Conservation (phyloP, 768 basidiomycete species). For the Tephrocybe sp. region DNA sequence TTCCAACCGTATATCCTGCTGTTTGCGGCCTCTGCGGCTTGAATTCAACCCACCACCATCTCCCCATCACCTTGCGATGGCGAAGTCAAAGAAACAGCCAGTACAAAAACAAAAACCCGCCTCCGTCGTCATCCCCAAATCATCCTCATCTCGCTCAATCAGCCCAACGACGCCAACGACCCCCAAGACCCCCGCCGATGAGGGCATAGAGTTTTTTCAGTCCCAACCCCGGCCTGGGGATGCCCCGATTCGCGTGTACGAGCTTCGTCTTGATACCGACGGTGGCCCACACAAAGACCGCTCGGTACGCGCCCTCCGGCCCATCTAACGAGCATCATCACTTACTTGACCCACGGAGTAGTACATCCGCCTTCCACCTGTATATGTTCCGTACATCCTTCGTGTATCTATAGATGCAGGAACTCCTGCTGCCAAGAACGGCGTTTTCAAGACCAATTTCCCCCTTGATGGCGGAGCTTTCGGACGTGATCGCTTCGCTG, state of each 20-base stretch:
- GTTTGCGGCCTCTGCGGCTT: constrained; percentile 1
- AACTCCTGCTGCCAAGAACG: constrained; percentile 85
- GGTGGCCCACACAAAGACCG: constrained; percentile 86
- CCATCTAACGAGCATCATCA: neutral
- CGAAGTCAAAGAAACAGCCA: constrained; percentile 23
- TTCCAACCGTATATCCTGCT: neutral
- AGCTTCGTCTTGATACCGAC: constrained; percentile 82
- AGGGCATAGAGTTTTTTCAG: constrained; percentile 87
- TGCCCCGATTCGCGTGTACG: constrained; percentile 75
- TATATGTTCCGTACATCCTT: constrained; percentile 83
- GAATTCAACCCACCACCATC: constrained; percentile 15
- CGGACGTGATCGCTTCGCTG: constrained; percentile 66
- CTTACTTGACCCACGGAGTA: constrained; percentile 27
- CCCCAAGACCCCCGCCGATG: constrained; percentile 90
- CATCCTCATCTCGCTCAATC: constrained; percentile 21
- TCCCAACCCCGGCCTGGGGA: constrained; percentile 50
- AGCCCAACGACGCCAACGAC: constrained; percentile 40
- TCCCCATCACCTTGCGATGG: constrained; percentile 16
- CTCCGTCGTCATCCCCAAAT: constrained; percentile 27
- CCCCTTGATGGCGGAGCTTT: constrained; percentile 91
- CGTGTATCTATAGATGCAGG: constrained; percentile 91
- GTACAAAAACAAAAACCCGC: constrained; percentile 27
- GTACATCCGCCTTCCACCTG: constrained; percentile 97
- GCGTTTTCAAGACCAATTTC: constrained; percentile 94
- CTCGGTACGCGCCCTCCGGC: constrained; percentile 51